Conservation (phyloP, 768 basidiomycete genomes). For the Pleurotus platypus region DNA sequence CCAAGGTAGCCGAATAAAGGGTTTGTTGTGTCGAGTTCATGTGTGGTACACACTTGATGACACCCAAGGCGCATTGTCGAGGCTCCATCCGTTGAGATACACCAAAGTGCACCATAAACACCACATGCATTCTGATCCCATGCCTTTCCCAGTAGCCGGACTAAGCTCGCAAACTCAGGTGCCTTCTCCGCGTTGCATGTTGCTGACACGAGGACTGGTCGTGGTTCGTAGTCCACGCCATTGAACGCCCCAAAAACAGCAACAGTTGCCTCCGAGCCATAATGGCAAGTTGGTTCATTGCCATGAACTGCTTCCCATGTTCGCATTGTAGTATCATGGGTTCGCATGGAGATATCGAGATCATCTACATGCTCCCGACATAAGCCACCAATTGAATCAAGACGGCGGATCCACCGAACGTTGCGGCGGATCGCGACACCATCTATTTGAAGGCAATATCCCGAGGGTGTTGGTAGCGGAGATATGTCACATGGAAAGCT, state of each 20-base stretch:
- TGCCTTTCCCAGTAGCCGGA: neutral
- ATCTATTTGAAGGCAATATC: neutral
- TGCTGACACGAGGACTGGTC: conserved; percentile 11
- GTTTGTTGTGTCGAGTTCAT: neutral
- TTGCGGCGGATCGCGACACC: neutral
- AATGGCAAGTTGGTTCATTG: neutral
- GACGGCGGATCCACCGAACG: neutral
- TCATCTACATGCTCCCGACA: neutral
- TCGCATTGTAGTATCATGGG: too few relatives aligned
- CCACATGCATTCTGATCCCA: neutral
- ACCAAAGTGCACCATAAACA: conserved; percentile 8
- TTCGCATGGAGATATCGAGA: neutral
- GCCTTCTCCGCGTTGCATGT: conserved; percentile 15
- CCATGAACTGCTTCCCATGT: conserved; percentile 3
- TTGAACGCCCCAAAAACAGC: neutral
- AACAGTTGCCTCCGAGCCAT: conserved; percentile 6
- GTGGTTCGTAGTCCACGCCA: neutral
- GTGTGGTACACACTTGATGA: conserved; percentile 5
- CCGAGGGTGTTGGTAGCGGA: neutral
- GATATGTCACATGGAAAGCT: neutral
- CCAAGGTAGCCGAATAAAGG: conserved; percentile 8
- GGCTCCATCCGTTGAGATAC: conserved; percentile 13
- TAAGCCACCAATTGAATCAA: neutral
- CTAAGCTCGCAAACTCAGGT: neutral
- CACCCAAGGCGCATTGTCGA: conserved; percentile 3